These are phyloP conservation scores for Cladophialophora psammophila DNA, from an alignment of 2,329 filamentous ascomycete species.

Conservation along the genomic window DNA sequence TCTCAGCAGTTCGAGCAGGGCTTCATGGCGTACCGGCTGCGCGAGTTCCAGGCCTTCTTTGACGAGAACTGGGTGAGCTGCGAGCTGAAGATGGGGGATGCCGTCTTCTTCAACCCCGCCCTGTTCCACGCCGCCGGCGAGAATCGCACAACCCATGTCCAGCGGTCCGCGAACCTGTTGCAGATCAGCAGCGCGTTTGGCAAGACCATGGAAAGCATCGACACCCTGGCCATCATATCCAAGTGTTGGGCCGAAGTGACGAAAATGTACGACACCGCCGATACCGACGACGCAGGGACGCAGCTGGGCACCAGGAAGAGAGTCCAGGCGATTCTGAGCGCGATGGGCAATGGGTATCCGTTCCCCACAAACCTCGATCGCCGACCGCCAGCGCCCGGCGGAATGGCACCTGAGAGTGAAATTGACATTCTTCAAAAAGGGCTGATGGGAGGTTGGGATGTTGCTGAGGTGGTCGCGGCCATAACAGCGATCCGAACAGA, in stretches of 20 bases:
- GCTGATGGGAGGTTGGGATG: slow-evolving; percentile 53
- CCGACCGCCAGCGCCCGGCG: slow-evolving; percentile 62
- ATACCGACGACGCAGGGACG: background rate
- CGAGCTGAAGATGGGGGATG: slow-evolving; percentile 64
- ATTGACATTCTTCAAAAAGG: slow-evolving; percentile 59
- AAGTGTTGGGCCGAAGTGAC: slow-evolving; percentile 62
- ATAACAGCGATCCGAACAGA: slow-evolving; percentile 51
- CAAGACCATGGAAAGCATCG: slow-evolving; percentile 69
- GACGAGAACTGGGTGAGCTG: slow-evolving; percentile 60
- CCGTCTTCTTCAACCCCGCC: slow-evolving; percentile 69
- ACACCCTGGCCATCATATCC: slow-evolving; percentile 60
- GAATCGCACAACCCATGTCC: slow-evolving; percentile 59
- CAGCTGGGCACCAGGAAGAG: slow-evolving; percentile 56
- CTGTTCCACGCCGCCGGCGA: slow-evolving; percentile 69
- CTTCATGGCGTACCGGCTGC: slow-evolving; percentile 64
- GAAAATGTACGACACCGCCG: slow-evolving; percentile 8
- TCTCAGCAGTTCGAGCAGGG: slow-evolving; percentile 65
- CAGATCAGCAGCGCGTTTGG: slow-evolving; percentile 69
- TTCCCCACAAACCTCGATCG: slow-evolving; percentile 69
- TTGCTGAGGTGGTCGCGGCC: slow-evolving; percentile 50
- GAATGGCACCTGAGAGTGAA: slow-evolving; percentile 68
- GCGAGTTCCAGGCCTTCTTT: slow-evolving; percentile 64
- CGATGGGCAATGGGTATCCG: slow-evolving; percentile 66
- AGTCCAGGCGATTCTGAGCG: slow-evolving; percentile 57
- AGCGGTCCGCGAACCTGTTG: slow-evolving; percentile 67